Conservation (phyloP, 257 asterid genomes). For the Ballota nigra region DNA sequence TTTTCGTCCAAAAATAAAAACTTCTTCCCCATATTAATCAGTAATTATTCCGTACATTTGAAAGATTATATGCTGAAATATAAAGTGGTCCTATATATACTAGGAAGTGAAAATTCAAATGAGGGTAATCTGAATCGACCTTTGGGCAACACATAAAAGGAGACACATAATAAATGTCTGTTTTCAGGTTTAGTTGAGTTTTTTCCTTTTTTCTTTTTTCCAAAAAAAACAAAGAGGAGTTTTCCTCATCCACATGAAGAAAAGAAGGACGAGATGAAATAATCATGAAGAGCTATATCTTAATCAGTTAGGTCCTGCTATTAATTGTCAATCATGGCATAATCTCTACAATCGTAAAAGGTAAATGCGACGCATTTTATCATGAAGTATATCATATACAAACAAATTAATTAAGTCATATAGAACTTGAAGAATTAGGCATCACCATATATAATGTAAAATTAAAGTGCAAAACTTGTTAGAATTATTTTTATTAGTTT, state of each 20-base stretch:
- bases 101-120: neutral
- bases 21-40: too few relatives aligned
- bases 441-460: too few relatives aligned
- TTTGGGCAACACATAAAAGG: slow-evolving; percentile 17
- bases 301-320: neutral
- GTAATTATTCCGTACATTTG: neutral
- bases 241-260: neutral
- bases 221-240: neutral
- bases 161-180: slow-evolving; percentile 13
- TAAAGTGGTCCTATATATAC: slow-evolving; percentile 20
- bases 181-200: slow-evolving; percentile 19
- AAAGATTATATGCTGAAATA: neutral
- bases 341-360: neutral
- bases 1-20: neutral
- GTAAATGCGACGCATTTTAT: neutral
- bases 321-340: neutral
- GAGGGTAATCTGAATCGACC: slow-evolving; percentile 15
- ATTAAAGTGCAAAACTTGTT: too few relatives aligned
- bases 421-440: too few relatives aligned
- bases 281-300: neutral
- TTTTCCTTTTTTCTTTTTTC: neutral
- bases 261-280: neutral
- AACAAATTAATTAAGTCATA: too few relatives aligned
- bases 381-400: neutral
- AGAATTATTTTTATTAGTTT: too few relatives aligned